Evolutionary conservation across 768 basidiomycete species (phyloP).

Genomic region (Tylopilus sp.): DNA sequence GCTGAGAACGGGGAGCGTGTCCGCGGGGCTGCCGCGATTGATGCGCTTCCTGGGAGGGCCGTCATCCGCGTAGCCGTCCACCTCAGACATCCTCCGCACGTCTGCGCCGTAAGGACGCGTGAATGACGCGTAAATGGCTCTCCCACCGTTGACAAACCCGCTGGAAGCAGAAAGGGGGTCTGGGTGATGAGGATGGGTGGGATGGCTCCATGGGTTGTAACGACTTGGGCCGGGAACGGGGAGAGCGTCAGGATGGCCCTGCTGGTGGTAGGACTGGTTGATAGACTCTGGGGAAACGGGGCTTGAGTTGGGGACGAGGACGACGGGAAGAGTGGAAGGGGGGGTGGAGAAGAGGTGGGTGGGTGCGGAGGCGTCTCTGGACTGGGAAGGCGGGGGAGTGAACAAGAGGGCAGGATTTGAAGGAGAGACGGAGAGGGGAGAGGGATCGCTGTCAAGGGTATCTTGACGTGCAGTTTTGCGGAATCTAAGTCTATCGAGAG

Average conservation of each 20-base stretch:
- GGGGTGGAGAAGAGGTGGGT: slow-evolving; percentile 56
- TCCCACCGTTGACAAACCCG: slow-evolving; percentile 47
- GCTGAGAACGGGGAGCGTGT: slow-evolving; percentile 27
- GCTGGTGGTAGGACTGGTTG: slow-evolving; percentile 35
- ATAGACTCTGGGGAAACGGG: slow-evolving; percentile 45
- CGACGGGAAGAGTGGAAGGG: slow-evolving; percentile 43
- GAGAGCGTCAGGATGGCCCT: slow-evolving; percentile 41
- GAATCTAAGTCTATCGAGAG: slow-evolving; percentile 45
- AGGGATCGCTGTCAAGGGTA: slow-evolving; percentile 27
- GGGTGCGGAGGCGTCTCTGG: slow-evolving; percentile 69
- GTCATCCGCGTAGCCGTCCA: slow-evolving; percentile 43
- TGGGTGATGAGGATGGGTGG: slow-evolving; percentile 29
- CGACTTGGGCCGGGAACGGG: slow-evolving; percentile 38
- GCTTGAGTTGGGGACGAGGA: slow-evolving; percentile 79
- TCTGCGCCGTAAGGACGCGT: slow-evolving; percentile 41
- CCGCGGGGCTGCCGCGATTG: slow-evolving; percentile 47
- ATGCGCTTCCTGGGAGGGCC: slow-evolving; percentile 72
- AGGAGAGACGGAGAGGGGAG: slow-evolving; percentile 52
- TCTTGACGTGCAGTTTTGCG: slow-evolving; percentile 39
- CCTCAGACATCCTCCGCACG: slow-evolving; percentile 35
- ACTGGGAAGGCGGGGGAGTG: slow-evolving; percentile 54
- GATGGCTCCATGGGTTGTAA: slow-evolving; percentile 36
- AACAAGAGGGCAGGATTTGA: slow-evolving; percentile 51
- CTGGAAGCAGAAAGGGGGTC: slow-evolving; percentile 63
- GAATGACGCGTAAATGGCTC: slow-evolving; percentile 49